These are phyloP conservation scores for Globisporangium yorkense DNA, from an alignment of 352 stramenopile species.

Conservation along the genomic window DNA sequence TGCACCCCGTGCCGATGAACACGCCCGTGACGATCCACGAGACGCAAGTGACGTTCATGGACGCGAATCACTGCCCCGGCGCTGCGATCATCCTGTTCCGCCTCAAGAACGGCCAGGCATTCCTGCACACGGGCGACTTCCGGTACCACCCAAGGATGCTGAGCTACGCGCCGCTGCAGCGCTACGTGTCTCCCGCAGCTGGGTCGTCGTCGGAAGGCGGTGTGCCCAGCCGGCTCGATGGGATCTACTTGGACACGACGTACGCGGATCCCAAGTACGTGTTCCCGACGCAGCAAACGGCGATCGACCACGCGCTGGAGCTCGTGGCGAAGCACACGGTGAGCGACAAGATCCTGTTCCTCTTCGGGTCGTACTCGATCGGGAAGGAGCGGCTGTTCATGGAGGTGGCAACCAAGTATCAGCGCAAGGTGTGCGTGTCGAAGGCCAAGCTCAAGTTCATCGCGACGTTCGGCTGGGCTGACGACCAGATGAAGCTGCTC, in stretches of 20 bases:
- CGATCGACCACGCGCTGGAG: slow-evolving; percentile 50
- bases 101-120: slow-evolving; percentile 64
- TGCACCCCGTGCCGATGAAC: slow-evolving; percentile 91
- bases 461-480: slow-evolving; percentile 78
- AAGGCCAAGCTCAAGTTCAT: slow-evolving; percentile 84
- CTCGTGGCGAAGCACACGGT: slow-evolving; percentile 54
- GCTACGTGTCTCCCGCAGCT: slow-evolving; percentile 24
- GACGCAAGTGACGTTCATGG: slow-evolving; percentile 92
- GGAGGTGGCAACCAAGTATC: slow-evolving; percentile 79
- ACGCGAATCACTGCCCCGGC: slow-evolving; percentile 97
- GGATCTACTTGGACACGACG: slow-evolving; percentile 95
- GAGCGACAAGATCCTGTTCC: slow-evolving; percentile 82
- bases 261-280: slow-evolving; percentile 94
- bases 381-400: slow-evolving; percentile 97
- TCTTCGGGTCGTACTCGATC: slow-evolving; percentile 97
- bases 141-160: slow-evolving; percentile 77
- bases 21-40: slow-evolving; percentile 72
- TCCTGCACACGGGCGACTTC: slow-evolving; percentile 92
- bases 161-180: slow-evolving; percentile 39
- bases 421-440: slow-evolving; percentile 75
- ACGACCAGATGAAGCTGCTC: slow-evolving; percentile 74
- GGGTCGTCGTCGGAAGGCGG: neutral
- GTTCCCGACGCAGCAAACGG: slow-evolving; percentile 87
- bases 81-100: slow-evolving; percentile 95
- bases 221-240: slow-evolving; percentile 39